Evolutionary conservation across 2,329 filamentous ascomycete genomes (phyloP).

Genomic region (Harringtonia lauricola): DNA sequence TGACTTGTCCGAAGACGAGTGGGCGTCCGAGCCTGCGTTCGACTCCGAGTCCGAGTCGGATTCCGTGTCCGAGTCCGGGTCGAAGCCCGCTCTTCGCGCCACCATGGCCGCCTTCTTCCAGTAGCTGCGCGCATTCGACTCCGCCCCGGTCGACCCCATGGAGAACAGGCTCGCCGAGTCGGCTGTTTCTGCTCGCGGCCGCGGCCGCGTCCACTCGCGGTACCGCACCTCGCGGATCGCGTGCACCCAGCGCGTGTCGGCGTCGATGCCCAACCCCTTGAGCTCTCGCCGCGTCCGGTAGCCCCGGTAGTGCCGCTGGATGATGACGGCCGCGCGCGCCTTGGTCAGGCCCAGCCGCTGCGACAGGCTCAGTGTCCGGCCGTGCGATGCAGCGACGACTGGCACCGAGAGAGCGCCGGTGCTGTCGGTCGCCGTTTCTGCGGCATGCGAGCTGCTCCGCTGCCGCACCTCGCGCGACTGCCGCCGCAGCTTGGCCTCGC

Average conservation of each 20-base stretch:
- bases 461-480: conserved; percentile 23
- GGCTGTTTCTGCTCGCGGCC: conserved; percentile 17
- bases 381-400: no score
- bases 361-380: not conserved
- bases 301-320: conserved; percentile 66
- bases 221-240: conserved; percentile 49
- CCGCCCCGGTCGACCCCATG: conserved; percentile 5
- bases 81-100: conserved; percentile 56
- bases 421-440: not conserved
- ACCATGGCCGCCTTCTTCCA: conserved; percentile 69
- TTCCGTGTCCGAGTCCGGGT: conserved; percentile 20
- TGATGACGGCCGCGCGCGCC: conserved; percentile 40
- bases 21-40: not conserved
- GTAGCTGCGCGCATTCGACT: conserved; percentile 44
- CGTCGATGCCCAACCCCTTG: conserved; percentile 54
- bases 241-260: conserved; percentile 61
- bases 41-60: conserved; percentile 17
- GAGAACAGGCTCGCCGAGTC: no score
- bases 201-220: conserved; percentile 37
- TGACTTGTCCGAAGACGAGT: not conserved
- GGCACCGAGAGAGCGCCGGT: not conserved
- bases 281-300: conserved; percentile 64
- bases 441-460: conserved; percentile 6
- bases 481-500: conserved; percentile 31
- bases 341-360: conserved; percentile 5